Evolutionary conservation across 2,329 filamentous ascomycete species (phyloP), one percentile per base, ranked within the genome.

Genomic region (Plenodomus tracheiphilus): DNA sequence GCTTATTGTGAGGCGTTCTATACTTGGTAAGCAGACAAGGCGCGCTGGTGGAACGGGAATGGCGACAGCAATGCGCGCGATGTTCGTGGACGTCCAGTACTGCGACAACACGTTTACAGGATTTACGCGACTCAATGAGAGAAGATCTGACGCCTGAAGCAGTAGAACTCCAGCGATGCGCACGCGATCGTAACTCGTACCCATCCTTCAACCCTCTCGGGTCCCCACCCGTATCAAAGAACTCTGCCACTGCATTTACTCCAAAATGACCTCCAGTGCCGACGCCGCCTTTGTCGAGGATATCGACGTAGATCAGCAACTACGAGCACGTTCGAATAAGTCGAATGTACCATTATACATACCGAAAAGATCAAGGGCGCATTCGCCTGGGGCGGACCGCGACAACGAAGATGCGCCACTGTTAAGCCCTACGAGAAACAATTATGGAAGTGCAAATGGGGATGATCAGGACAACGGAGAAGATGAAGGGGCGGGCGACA

Each of bases 401-500:
- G 57, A 60, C 11, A 39, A 59, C 28, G 69, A 72, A 46, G 56
- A 66, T 15, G 55, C 61, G 21, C 66, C 68, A 6, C 56, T 72
- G 21, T 47, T 70, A 20, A 54, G 61, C 15, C 51, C 45, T 18
- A 47, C 47, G n/a, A 43, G 40, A 32, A 52, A 49, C 46, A 46
- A 51, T 15, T 56, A 57, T 38, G 50, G 51, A 18, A 53, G 51
- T 19, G 47, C 41, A 30, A 50, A 54, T 15, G 52, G 46, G 19
- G 43, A 53, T 21, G 42, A 42, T 13, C 39, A 38, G 10, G 48
- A 51, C 8, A 34, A 49, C n/a, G 44, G 45, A 4, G 49, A 56
- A 34, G 41, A 55, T 6, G 64, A 66, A 41, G 74, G 70, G 71
- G 55, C 59, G 39, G 69, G 69, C 28, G 62, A 65, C 18, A 62